Conservation (phyloP, 2,329 filamentous ascomycete species). For the Coccinonectria pachysandricola region DNA sequence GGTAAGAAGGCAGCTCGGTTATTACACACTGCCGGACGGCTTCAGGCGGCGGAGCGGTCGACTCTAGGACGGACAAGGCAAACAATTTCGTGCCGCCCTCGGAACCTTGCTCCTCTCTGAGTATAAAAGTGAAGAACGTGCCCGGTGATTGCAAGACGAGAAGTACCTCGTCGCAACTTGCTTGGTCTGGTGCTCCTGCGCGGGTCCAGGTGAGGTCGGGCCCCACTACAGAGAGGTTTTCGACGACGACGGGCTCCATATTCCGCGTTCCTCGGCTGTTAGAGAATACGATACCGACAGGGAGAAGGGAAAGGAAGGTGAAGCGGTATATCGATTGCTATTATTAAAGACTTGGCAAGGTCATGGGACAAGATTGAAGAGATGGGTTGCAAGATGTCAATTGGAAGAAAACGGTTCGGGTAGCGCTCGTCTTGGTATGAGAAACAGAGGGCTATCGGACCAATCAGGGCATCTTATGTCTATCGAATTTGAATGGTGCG, state of each 20-base stretch:
- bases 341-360: too few species aligned
- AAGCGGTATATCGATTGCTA: too few species aligned
- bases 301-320: too few species aligned
- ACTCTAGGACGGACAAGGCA: constrained; percentile 19
- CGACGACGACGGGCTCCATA: too few species aligned
- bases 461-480: constrained; percentile 7
- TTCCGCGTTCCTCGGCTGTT: too few species aligned
- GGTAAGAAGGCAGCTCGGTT: constrained; percentile 27
- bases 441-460: constrained; percentile 4
- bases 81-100: constrained; percentile 18
- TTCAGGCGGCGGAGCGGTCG: constrained; percentile 25
- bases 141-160: constrained; percentile 13
- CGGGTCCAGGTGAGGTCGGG: constrained; percentile 19
- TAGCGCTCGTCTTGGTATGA: too few species aligned
- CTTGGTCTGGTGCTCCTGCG: constrained; percentile 6
- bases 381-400: too few species aligned
- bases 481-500: not conserved
- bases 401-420: too few species aligned
- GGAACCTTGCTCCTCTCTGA: constrained; percentile 27
- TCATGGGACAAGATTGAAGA: too few species aligned
- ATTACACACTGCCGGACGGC: constrained; percentile 29
- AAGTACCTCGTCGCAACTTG: constrained; percentile 18
- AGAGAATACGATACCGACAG: too few species aligned
- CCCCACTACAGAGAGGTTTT: constrained; percentile 12
- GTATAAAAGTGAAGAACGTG: constrained; percentile 24